These are phyloP conservation scores for Chrysoporthe austroafricana DNA, from an alignment of 2,329 filamentous ascomycete species.

Conservation along the genomic window DNA sequence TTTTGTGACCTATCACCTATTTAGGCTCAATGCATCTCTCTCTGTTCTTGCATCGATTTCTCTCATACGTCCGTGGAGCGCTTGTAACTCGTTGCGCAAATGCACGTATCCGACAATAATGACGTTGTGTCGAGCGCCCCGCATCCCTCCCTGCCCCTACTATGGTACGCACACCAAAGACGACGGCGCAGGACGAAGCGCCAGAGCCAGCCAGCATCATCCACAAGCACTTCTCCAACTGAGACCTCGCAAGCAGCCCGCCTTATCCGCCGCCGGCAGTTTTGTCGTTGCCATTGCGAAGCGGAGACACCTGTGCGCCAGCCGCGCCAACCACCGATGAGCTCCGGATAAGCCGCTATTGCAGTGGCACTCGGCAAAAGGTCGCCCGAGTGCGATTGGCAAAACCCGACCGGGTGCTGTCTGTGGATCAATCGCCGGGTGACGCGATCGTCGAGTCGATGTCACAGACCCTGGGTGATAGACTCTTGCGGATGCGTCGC, in stretches of 20 bases:
- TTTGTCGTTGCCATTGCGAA: background rate
- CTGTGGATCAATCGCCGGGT: background rate
- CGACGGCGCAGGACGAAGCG: background rate
- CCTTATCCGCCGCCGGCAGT: background rate
- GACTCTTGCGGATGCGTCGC: background rate
- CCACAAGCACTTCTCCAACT: background rate
- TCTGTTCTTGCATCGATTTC: background rate
- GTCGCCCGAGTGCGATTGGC: slow-evolving; percentile 11
- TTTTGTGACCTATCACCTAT: background rate
- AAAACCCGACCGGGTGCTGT: background rate
- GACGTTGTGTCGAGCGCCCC: background rate
- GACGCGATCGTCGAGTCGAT: background rate
- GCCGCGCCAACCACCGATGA: slow-evolving; percentile 17
- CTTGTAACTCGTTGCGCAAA: background rate
- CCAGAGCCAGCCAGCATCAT: background rate
- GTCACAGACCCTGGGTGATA: background rate
- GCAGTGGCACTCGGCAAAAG: slow-evolving; percentile 15
- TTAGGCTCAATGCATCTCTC: slow-evolving; percentile 9
- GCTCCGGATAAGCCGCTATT: slow-evolving; percentile 5
- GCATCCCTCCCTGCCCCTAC: background rate
- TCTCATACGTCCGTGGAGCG: background rate
- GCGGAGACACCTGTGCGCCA: background rate
- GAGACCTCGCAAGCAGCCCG: background rate
- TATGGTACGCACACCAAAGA: background rate
- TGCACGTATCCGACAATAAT: background rate